A percentile compares a stretch with the other conserved stretches of the same genome.
phyloP scores from a whole-genome alignment of 108 stramenopile genomes.

The Fistulifera solaris region DNA sequence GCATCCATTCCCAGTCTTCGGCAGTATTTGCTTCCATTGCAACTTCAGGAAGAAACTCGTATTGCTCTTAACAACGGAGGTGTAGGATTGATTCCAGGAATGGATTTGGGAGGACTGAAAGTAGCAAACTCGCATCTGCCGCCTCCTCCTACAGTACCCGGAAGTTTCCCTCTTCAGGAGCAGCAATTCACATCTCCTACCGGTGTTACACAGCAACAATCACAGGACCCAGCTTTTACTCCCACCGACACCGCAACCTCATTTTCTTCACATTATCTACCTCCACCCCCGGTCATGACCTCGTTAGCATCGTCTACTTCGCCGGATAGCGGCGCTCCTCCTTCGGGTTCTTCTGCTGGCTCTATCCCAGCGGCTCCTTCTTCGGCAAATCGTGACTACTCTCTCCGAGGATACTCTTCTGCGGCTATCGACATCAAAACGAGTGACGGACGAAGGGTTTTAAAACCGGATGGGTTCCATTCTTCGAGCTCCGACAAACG shows the following conservation, averaged over 20 bases:
- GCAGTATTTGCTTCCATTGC: conserved; percentile 73
- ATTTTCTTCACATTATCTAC: neutral
- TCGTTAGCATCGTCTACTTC: neutral
- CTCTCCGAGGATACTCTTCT: conserved; percentile 37
- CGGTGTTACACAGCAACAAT: neutral
- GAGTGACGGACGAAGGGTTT: neutral
- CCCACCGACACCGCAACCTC: conserved; percentile 5
- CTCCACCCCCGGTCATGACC: conserved; percentile 5
- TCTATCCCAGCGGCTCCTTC: conserved; percentile 13
- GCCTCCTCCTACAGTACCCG: conserved; percentile 42
- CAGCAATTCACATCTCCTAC: neutral
- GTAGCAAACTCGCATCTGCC: conserved; percentile 40
- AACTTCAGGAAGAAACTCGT: conserved; percentile 75
- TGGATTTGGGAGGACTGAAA: conserved; percentile 69
- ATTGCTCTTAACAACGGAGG: conserved; percentile 70
- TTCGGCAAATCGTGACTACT: conserved; percentile 26
- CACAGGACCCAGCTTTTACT: neutral
- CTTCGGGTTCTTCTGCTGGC: conserved; percentile 4
- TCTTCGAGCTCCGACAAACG: conserved; percentile 65
- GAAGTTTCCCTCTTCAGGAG: conserved; percentile 8
- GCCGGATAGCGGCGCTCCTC: neutral
- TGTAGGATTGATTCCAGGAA: conserved; percentile 59
- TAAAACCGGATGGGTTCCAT: conserved; percentile 87
- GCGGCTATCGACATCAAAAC: conserved; percentile 29
- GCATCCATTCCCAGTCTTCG: conserved; percentile 49